Conservation (phyloP, 306 rosid genomes). For the Fragaria nilgerrensis region DNA sequence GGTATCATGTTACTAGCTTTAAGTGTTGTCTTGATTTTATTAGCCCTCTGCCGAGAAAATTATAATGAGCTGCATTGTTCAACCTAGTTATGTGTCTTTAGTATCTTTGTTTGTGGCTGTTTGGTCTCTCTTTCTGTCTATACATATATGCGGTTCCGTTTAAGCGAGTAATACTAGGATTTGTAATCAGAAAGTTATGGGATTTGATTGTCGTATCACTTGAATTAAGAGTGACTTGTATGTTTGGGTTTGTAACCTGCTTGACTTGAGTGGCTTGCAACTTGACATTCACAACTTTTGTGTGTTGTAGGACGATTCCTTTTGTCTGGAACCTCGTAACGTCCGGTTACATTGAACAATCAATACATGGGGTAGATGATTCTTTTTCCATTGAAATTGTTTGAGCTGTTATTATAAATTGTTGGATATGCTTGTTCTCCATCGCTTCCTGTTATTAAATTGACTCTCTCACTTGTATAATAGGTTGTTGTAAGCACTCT, state of each 20-base stretch:
- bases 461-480: constrained; percentile 20
- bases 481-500: constrained; percentile 62
- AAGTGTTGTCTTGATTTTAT: background rate
- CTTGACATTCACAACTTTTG: constrained; percentile 2
- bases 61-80: background rate
- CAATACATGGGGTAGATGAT: constrained; percentile 67
- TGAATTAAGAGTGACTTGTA: background rate
- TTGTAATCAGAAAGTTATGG: background rate
- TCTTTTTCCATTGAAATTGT: constrained; percentile 13
- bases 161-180: background rate
- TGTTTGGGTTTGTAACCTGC: background rate
- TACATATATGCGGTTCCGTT: background rate
- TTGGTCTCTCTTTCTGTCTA: background rate
- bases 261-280: constrained; percentile 1
- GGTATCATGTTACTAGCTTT: background rate
- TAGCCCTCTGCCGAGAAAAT: background rate
- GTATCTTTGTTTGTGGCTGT: background rate
- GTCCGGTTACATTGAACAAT: constrained; percentile 77
- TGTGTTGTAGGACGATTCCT: constrained; percentile 77
- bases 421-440: background rate
- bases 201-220: background rate
- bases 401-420: background rate
- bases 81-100: background rate
- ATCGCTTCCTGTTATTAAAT: constrained; percentile 2
- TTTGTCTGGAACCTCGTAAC: constrained; percentile 91